A percentile compares a stretch with the other conserved stretches of the same genome.
Evolutionary conservation across 192 early-diverging fungal genomes (phyloP).

Genomic region (Paraglomus occultum): DNA sequence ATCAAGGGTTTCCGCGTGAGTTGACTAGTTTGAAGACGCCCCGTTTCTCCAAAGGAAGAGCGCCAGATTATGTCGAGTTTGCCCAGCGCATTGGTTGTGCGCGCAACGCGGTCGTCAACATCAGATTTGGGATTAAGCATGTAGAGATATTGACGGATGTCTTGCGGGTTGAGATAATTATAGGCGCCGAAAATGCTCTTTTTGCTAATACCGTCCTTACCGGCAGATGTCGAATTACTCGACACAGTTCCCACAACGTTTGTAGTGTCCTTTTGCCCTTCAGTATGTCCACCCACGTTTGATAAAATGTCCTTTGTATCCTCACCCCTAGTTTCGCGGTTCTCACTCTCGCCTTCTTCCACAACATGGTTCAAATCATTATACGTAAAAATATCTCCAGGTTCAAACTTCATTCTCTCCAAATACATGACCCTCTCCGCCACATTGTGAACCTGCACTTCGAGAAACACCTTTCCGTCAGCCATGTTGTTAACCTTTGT

Average conservation of each 20-base stretch:
- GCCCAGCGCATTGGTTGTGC: constrained; percentile 79
- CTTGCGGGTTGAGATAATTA: constrained; percentile 66
- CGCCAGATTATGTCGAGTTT: constrained; percentile 97
- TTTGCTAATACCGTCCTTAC: neutral
- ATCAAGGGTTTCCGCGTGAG: constrained; percentile 78
- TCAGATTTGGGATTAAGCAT: constrained; percentile 66
- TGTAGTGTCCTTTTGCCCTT: neutral
- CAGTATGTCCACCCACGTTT: neutral
- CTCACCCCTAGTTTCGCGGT: neutral
- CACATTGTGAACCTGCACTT: constrained; percentile 94
- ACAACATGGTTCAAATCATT: constrained; percentile 63
- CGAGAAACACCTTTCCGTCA: constrained; percentile 72
- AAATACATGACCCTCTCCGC: constrained; percentile 76
- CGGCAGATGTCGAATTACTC: neutral
- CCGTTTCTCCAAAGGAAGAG: constrained; percentile 83
- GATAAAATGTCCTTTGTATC: constrained; percentile 23
- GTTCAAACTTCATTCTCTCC: constrained; percentile 85
- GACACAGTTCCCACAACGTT: neutral
- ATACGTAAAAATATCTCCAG: constrained; percentile 67
- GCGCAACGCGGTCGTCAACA: constrained; percentile 53
- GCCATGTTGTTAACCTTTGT: constrained; percentile 88
- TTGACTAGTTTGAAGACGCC: constrained; percentile 91
- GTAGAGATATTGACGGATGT: constrained; percentile 91
- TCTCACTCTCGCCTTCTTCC: constrained; percentile 17
- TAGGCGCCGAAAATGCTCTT: constrained; percentile 53